These are phyloP conservation scores for Hypoxylon sp. DNA, from an alignment of 2,329 filamentous ascomycete genomes.

Conservation along the genomic window DNA sequence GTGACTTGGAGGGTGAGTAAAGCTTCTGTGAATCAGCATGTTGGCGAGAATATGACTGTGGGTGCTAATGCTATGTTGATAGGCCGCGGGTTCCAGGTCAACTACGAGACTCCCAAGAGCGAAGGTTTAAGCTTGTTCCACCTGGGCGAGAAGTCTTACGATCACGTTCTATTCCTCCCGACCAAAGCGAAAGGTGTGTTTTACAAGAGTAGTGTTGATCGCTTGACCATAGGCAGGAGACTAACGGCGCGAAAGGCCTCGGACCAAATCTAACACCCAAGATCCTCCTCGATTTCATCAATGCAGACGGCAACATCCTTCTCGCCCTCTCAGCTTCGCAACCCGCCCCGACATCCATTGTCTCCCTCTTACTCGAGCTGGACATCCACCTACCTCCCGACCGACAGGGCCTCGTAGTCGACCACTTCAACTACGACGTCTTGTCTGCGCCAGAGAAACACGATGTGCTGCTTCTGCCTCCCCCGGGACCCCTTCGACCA, in stretches of 20 bases:
- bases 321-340: conserved; percentile 81
- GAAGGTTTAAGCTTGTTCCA: conserved; percentile 82
- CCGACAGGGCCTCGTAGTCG: conserved; percentile 86
- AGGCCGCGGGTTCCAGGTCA: conserved; percentile 87
- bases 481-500: conserved; percentile 72
- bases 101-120: conserved; percentile 86
- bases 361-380: conserved; percentile 85
- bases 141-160: conserved; percentile 88
- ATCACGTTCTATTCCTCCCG: conserved; percentile 91
- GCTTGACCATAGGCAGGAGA: neutral
- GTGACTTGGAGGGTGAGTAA: conserved; percentile 74
- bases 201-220: neutral
- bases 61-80: conserved; percentile 33
- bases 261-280: conserved; percentile 90
- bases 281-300: conserved; percentile 89
- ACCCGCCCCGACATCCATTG: conserved; percentile 77
- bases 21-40: neutral
- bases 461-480: conserved; percentile 85
- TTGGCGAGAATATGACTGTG: neutral
- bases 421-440: conserved; percentile 95
- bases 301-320: conserved; percentile 91
- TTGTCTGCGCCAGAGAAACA: conserved; percentile 83
- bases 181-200: conserved; percentile 85
- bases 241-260: conserved; percentile 69
- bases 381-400: conserved; percentile 90